phyloP scores from a whole-genome alignment of 1,139 yeast species.

The Debaryomyces coudertii region DNA sequence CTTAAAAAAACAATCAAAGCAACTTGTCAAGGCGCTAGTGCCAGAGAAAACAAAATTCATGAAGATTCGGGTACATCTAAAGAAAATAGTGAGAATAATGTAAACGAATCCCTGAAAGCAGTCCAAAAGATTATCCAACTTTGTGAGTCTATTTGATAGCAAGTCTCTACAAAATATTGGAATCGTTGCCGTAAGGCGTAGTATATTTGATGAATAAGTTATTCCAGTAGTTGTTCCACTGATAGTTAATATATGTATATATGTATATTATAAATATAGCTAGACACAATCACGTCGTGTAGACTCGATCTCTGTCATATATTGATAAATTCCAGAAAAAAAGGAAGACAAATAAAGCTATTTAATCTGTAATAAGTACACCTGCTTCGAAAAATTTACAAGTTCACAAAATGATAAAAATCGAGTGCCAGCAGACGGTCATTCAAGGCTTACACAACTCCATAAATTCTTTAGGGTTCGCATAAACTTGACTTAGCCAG shows the following conservation, averaged over 20 bases:
- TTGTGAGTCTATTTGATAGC: slow-evolving; percentile 2
- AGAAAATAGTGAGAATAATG: background rate
- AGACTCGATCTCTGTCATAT: background rate
- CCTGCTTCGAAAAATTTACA: background rate
- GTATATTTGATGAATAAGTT: background rate
- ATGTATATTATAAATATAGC: background rate
- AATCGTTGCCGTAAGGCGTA: too few species aligned
- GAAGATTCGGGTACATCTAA: background rate
- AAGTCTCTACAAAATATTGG: too few species aligned
- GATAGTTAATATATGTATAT: too few species aligned
- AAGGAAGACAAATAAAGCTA: background rate
- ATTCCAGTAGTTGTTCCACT: too few species aligned
- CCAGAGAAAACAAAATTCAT: background rate
- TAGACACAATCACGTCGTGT: background rate
- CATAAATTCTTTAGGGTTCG: slow-evolving; percentile 43
- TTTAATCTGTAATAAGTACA: background rate
- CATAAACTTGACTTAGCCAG: slow-evolving; percentile 49
- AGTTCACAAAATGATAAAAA: background rate
- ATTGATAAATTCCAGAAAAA: background rate
- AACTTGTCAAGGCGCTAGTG: background rate
- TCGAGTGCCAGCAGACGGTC: background rate
- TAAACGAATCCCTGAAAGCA: background rate
- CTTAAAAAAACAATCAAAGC: background rate
- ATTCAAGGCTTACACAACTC: slow-evolving; percentile 16
- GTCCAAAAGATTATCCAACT: background rate